Evolutionary conservation across 495 filamentous ascomycete species (phyloP).

Genomic region (Penicillium canescens): DNA sequence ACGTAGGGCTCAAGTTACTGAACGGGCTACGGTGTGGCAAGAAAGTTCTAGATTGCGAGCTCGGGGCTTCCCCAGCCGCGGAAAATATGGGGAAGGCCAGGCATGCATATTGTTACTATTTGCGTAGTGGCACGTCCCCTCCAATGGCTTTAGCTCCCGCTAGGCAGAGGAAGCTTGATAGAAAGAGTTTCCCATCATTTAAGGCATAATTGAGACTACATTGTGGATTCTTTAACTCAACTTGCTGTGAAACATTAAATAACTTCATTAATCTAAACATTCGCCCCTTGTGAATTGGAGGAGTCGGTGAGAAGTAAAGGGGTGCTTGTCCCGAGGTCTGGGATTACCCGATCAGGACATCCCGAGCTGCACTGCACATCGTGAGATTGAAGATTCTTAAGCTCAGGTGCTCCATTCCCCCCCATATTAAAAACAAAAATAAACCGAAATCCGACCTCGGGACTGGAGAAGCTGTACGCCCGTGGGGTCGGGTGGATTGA

Average conservation of each 20-base stretch:
- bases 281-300: background rate
- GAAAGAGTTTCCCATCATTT: background rate
- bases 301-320: slow-evolving; percentile 12
- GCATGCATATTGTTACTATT: background rate
- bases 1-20: background rate
- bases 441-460: background rate
- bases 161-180: slow-evolving; percentile 11
- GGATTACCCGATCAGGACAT: slow-evolving; percentile 22
- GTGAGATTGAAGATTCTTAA: slow-evolving; percentile 4
- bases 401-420: slow-evolving; percentile 6
- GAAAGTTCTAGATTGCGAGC: background rate
- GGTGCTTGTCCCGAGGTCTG: background rate
- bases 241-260: background rate
- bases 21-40: background rate
- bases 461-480: slow-evolving; percentile 1
- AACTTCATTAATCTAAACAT: background rate
- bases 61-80: background rate
- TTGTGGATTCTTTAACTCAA: too few species aligned
- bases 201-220: background rate
- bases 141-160: slow-evolving; percentile 1
- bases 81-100: background rate
- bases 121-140: slow-evolving; percentile 1
- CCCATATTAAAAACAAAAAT: slow-evolving; percentile 5
- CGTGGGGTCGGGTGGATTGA: slow-evolving; percentile 1
- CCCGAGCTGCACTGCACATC: slow-evolving; percentile 5